phyloP scores from a whole-genome alignment of 768 basidiomycete genomes.

The Lactarius indigo region DNA sequence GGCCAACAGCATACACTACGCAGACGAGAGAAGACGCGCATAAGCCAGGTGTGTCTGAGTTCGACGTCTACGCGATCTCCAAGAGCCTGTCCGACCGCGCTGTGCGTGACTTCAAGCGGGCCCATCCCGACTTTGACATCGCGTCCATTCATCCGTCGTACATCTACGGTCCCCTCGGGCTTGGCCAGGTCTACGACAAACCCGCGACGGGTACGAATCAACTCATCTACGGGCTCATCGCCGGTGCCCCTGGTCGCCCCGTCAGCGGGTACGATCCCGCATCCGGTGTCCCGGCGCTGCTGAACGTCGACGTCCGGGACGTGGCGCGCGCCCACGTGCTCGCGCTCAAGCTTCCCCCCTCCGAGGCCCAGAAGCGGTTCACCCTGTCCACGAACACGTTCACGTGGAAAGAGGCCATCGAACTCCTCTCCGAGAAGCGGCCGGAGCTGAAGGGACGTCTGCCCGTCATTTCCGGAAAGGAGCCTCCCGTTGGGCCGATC shows the following conservation, averaged over 20 bases:
- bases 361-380: conserved; percentile 24
- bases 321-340: conserved; percentile 33
- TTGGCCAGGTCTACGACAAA: conserved; percentile 25
- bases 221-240: conserved; percentile 29
- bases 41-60: conserved; percentile 18
- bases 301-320: conserved; percentile 33
- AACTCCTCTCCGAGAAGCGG: conserved; percentile 26
- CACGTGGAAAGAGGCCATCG: conserved; percentile 30
- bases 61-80: conserved; percentile 37
- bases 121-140: conserved; percentile 30
- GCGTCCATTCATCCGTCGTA: conserved; percentile 33
- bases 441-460: conserved; percentile 30
- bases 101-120: conserved; percentile 28
- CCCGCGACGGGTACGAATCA: conserved; percentile 27
- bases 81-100: conserved; percentile 34
- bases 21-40: conserved; percentile 34
- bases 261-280: conserved; percentile 23
- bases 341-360: conserved; percentile 25
- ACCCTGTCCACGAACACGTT: conserved; percentile 29
- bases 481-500: neutral
- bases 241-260: conserved; percentile 21
- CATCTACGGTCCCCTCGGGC: conserved; percentile 30
- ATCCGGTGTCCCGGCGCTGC: conserved; percentile 18
- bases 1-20: conserved; percentile 35
- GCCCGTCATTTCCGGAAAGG: conserved; percentile 17